A percentile compares a stretch with the other conserved stretches of the same genome.
phyloP scores from a whole-genome alignment of 2,329 filamentous ascomycete species.

The Phyllosticta citriasiana region DNA sequence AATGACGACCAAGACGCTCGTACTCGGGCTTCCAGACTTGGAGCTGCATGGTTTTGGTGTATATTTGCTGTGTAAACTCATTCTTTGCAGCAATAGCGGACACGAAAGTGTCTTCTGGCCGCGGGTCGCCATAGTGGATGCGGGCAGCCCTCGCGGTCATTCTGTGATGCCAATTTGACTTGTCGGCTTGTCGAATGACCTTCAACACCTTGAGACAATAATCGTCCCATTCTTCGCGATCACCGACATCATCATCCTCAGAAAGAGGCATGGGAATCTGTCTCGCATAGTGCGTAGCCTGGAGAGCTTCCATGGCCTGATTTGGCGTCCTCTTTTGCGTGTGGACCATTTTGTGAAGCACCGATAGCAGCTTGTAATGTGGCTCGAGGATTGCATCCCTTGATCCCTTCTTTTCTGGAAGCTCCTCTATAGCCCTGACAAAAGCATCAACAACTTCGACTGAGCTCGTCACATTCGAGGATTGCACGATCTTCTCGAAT shows the following conservation, averaged over 20 bases:
- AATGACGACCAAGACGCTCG: conserved; percentile 74
- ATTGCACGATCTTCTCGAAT: too few relatives aligned
- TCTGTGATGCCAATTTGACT: conserved; percentile 90
- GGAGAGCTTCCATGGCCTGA: conserved; percentile 41
- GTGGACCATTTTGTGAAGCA: conserved; percentile 71
- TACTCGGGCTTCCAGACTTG: conserved; percentile 93
- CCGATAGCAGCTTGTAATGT: conserved; percentile 80
- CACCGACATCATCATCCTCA: conserved; percentile 32
- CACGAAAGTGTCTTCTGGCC: conserved; percentile 34
- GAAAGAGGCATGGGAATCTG: conserved; percentile 31
- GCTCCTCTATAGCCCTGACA: conserved; percentile 48
- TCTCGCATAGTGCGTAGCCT: conserved; percentile 45
- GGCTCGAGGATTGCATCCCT: conserved; percentile 78
- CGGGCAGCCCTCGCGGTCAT: conserved; percentile 67
- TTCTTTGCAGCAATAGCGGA: conserved; percentile 56
- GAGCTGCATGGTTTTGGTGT: conserved; percentile 89
- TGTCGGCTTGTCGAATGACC: conserved; percentile 59
- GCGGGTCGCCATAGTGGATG: conserved; percentile 48
- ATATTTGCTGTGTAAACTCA: conserved; percentile 73
- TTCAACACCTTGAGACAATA: conserved; percentile 56
- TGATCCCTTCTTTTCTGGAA: conserved; percentile 51
- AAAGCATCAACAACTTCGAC: conserved; percentile 46
- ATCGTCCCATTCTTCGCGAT: conserved; percentile 43
- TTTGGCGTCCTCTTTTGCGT: conserved; percentile 33
- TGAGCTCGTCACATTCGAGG: too few relatives aligned